Conservation (phyloP, 495 filamentous ascomycete species). For the Hypoxylon crocopeplum region DNA sequence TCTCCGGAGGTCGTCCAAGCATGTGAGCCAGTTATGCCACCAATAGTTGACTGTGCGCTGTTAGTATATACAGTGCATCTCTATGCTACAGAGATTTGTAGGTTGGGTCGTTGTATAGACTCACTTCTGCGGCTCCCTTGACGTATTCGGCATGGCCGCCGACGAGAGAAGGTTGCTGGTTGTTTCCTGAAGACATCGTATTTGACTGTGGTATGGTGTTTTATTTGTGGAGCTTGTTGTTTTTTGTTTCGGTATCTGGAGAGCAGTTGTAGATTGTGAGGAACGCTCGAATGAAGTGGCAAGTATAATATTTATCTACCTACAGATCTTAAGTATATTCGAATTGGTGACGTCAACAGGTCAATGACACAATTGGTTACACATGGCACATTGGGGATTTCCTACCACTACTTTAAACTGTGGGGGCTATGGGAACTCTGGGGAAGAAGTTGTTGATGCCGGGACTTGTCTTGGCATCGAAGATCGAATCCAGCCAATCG, state of each 20-base stretch:
- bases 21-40: constrained; percentile 50
- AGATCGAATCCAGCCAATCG: constrained; percentile 26
- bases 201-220: too few relatives aligned
- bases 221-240: not conserved
- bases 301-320: too few relatives aligned
- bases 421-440: constrained; percentile 24
- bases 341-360: constrained; percentile 28
- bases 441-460: too few relatives aligned
- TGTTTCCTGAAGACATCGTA: constrained; percentile 41
- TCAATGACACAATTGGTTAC: constrained; percentile 35
- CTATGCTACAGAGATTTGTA: too few relatives aligned
- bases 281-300: too few relatives aligned
- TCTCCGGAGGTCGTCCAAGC: constrained; percentile 53
- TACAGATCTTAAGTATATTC: too few relatives aligned
- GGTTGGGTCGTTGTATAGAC: too few relatives aligned
- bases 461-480: constrained; percentile 38
- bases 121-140: constrained; percentile 56
- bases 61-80: constrained; percentile 4
- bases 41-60: constrained; percentile 45
- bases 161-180: constrained; percentile 47
- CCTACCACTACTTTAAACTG: constrained; percentile 12
- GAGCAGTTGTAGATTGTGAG: too few relatives aligned
- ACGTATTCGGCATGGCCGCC: constrained; percentile 54
- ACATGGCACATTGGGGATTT: constrained; percentile 23
- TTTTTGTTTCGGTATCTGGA: not conserved